Base-by-base conservation (phyloP, 2,329 filamentous ascomycete species). In the Penicillium sp. region DNA sequence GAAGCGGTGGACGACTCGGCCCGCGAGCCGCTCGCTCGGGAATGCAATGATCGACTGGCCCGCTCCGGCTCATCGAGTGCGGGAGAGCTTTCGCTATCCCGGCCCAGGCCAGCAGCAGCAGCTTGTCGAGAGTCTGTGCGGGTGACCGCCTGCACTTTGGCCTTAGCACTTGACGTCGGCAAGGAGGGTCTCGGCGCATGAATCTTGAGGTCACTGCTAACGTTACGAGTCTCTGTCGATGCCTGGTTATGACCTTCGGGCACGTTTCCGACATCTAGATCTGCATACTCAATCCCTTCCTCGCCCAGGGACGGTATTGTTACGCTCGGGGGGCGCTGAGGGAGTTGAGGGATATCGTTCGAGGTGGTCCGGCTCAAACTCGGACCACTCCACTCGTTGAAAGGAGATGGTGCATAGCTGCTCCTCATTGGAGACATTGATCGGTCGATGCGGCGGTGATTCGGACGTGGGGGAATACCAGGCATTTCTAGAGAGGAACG, bases 111-210 rank as follows among this genome's bases (percentile, higher is more conserved):
- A 57, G 88, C 91, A n/a, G 89, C 85, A 18, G 90, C 90, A 58
- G 91, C 92, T 71, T 87, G 86, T 46, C 87, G 85, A n/a, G 91
- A 96, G 76, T 97, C 92, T 63, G 92, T 97, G 63, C 90, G 88
- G 31, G 93, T 97, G 57, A 97, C 92, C 14, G 84, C 81, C 70
- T 89, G 85, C 49, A 97, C 90, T 67, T 89, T 85, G 71, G 90
- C 85, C 75, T 92, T 94, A 56, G 92, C 92, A 67, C 88, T 94
- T 20, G 85, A 85, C 44, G 85, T 85, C 9, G 92, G 89, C 60
- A 96, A 81, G 14, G 92, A 95, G 6, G 93, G 92, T 75, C 87
- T 94, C 2, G 93, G 93, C 55, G 92, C 92, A 75, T 96, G 86
- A 55, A 97, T 84, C 74, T 94, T 89, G 66, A 97, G 77, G 69